Percentiles rank a stretch among this genome's conserved stretches.
Evolutionary conservation across 2,329 filamentous ascomycete species (phyloP).

Genomic region (Tolypocladium pustulatum): DNA sequence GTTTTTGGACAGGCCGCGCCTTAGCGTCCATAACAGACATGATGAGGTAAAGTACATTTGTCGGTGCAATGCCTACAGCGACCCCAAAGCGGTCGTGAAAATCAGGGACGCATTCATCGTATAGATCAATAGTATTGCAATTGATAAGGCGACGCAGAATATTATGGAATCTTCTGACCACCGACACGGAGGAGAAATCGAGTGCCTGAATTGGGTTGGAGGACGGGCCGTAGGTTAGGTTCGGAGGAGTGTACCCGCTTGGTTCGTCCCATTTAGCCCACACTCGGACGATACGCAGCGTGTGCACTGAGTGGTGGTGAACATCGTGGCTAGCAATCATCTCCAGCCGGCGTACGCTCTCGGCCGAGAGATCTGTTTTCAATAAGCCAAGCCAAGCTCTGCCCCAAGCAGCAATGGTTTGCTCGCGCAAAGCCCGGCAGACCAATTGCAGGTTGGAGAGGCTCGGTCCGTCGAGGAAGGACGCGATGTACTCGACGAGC

Average conservation of each 20-base stretch:
- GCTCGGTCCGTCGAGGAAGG: background rate
- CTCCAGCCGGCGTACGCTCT: background rate
- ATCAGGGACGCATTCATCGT: background rate
- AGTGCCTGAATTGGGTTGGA: background rate
- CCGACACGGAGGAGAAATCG: background rate
- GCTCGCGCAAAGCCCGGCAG: background rate
- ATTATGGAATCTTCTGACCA: background rate
- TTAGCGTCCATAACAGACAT: background rate
- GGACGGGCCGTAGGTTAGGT: background rate
- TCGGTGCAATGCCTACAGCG: background rate
- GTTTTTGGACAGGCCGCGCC: background rate
- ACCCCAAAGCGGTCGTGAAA: background rate
- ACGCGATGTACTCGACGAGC: background rate
- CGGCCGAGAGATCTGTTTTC: background rate
- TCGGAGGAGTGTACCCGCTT: background rate
- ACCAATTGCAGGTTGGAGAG: background rate
- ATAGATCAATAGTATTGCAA: background rate
- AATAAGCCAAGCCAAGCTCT: background rate
- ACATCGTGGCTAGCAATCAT: background rate
- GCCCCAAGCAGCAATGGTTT: background rate
- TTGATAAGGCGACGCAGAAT: background rate
- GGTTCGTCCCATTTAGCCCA: background rate
- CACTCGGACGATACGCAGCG: background rate
- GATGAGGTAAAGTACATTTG: background rate
- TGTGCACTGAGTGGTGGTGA: background rate